Evolutionary conservation across 208 protist genomes (phyloP), one percentile per base, ranked within the genome.

Genomic region (Histomonas meleagridis): DNA sequence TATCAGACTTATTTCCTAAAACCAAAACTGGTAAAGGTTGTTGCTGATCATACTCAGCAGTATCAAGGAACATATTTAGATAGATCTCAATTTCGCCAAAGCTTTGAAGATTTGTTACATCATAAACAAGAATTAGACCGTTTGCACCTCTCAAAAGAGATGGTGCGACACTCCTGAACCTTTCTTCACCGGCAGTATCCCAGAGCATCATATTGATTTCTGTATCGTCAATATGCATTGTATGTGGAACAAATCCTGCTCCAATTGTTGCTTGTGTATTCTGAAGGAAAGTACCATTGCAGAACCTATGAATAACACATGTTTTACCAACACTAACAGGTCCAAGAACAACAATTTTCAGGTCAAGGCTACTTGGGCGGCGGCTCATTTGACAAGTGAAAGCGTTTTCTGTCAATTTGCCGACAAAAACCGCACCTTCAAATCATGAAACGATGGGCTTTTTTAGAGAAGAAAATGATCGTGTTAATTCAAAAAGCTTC

Each of bases 271-370:
- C 26, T 18, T 55, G 38, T 38, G 76, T 86, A 4, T 9, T 43
- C 18, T 32, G 18, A 32, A 86, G 7, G 28, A 55, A 86, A 12
- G 76, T 43, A 35, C 46, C 76, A 28, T 86, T 86, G 35, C 76
- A 86, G 38, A 51, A 86, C 55, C 76, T 51, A 16, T 86, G 43
- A 48, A 86, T 86, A n/a, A 86, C 18, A 38, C 76, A 86, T 51
- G 76, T 86, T 55, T 86, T 86, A 3, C 76, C 76, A 10, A 86
- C 76, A 35, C 76, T 46, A 16, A 46, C 76, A 38, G 76, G 46
- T 55, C 76, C 76, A 51, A 86, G 46, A 55, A 86, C 76, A 57
- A 86, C 76, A 35, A 86, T 86, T 55, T 86, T 86, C 18, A 86
- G 26, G 16, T 86, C 76, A 86, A 86, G 23, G 55, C 76, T 86